Evolutionary conservation across 2,329 filamentous ascomycete genomes (phyloP).

Genomic region (Cryphonectria nitschkei): DNA sequence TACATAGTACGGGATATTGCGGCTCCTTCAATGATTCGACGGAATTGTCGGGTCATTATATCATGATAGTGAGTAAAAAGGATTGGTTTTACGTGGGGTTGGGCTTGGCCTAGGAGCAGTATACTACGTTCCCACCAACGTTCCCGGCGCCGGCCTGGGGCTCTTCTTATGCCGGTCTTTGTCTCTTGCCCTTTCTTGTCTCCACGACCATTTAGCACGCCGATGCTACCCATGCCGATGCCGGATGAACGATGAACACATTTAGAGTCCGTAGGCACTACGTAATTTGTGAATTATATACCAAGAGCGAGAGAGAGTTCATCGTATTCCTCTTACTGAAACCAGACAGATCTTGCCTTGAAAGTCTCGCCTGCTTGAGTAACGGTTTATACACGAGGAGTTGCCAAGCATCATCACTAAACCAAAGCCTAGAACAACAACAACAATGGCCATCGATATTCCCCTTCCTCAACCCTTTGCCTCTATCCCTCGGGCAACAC

Average conservation of each 20-base stretch:
- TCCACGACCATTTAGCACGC: neutral
- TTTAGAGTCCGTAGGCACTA: neutral
- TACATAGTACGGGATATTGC: neutral
- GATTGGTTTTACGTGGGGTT: neutral
- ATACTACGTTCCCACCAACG: neutral
- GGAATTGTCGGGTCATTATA: neutral
- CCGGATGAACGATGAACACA: slow-evolving; percentile 18
- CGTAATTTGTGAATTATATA: neutral
- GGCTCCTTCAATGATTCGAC: neutral
- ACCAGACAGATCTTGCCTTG: neutral
- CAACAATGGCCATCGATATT: slow-evolving; percentile 33
- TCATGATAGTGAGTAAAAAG: neutral
- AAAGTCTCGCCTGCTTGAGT: too few species aligned
- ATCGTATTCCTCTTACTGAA: neutral
- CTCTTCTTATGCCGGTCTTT: neutral
- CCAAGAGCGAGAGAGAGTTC: neutral
- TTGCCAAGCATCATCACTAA: neutral
- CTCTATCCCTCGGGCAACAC: slow-evolving; percentile 62
- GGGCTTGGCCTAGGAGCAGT: neutral
- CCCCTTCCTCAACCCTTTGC: slow-evolving; percentile 64
- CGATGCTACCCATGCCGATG: slow-evolving; percentile 26
- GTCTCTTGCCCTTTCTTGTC: neutral
- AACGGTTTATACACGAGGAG: too few species aligned
- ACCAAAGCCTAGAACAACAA: neutral
- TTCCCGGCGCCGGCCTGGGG: neutral